A percentile compares a stretch with the other conserved stretches of the same genome.
These are phyloP conservation scores for Hypoxylon sp. DNA, from an alignment of 2,329 filamentous ascomycete species.

Conservation along the genomic window DNA sequence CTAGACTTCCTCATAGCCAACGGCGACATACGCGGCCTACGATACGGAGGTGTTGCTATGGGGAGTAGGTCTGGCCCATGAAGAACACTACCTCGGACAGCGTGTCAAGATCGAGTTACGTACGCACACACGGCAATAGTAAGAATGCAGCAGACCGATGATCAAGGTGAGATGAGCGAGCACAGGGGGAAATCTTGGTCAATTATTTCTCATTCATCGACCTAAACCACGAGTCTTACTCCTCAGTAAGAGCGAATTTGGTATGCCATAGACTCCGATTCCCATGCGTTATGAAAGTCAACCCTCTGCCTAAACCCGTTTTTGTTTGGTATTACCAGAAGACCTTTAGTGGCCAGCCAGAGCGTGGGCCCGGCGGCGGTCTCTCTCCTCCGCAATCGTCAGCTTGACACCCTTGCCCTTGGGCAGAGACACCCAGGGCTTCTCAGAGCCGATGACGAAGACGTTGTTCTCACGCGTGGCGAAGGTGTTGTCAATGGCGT, in stretches of 20 bases:
- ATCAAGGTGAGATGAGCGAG: neutral
- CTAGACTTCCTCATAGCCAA: too few species aligned
- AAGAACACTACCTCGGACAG: neutral
- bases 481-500: slow-evolving; percentile 99
- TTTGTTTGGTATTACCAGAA: slow-evolving; percentile 35
- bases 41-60: neutral
- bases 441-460: slow-evolving; percentile 97
- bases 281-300: slow-evolving; percentile 46
- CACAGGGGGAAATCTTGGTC: slow-evolving; percentile 36
- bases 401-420: slow-evolving; percentile 99
- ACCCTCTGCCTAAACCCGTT: slow-evolving; percentile 43
- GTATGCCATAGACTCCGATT: slow-evolving; percentile 49
- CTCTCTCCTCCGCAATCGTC: slow-evolving; percentile 97
- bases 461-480: slow-evolving; percentile 99
- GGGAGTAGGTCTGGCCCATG: neutral
- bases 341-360: slow-evolving; percentile 59
- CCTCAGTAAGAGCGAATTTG: slow-evolving; percentile 44
- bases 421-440: slow-evolving; percentile 99
- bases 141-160: neutral
- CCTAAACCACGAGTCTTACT: slow-evolving; percentile 42
- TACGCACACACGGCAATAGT: neutral
- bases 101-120: neutral
- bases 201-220: slow-evolving; percentile 49
- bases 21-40: too few species aligned
- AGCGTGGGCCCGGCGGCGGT: slow-evolving; percentile 82